Conservation (phyloP, 176 grass and related monocot genomes). For the Bromus sterilis region DNA sequence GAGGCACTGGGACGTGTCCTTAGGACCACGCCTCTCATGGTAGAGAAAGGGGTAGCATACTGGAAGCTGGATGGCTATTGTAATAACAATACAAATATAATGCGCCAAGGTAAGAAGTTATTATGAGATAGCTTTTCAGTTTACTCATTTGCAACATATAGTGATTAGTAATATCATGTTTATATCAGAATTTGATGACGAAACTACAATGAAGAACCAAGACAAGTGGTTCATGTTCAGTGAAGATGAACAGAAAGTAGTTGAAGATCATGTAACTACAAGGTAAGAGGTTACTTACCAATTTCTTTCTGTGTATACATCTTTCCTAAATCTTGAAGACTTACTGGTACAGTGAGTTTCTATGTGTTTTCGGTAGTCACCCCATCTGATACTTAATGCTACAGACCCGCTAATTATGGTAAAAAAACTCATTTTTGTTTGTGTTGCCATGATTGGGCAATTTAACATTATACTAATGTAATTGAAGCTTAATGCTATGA, state of each 20-base stretch:
- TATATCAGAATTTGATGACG: conserved; percentile 18
- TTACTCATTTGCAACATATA: conserved; percentile 4
- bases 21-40: conserved; percentile 34
- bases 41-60: conserved; percentile 24
- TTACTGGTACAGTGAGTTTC: neutral
- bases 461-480: neutral
- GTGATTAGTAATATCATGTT: neutral
- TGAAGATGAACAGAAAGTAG: conserved; percentile 31
- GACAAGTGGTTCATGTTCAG: conserved; percentile 45
- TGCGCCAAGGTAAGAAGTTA: conserved; percentile 31
- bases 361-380: neutral
- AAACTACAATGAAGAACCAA: neutral
- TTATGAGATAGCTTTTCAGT: neutral
- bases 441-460: neutral
- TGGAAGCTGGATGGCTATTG: conserved; percentile 34
- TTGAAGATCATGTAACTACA: conserved; percentile 21
- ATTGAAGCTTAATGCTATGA: neutral
- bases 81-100: conserved; percentile 17
- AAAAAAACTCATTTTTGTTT: neutral
- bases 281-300: conserved; percentile 8
- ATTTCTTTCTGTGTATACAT: neutral
- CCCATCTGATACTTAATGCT: neutral
- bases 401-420: neutral
- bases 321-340: neutral
- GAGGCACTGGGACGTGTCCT: conserved; percentile 22